phyloP scores from a whole-genome alignment of 148 eudicot species.

The Dysphania ambrosioides region DNA sequence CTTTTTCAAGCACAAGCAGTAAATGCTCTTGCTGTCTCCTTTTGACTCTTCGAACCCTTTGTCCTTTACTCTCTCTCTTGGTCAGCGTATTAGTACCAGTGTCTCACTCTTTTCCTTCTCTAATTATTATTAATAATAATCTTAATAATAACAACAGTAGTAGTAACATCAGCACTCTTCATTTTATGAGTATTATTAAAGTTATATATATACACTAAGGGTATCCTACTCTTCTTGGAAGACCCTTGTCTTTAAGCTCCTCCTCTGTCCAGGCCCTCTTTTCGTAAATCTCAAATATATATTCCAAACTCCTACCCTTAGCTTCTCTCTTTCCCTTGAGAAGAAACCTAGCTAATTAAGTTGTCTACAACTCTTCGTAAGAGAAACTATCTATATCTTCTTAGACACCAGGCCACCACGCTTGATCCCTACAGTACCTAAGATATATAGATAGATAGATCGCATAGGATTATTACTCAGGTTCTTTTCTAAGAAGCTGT shows the following conservation, averaged over 20 bases:
- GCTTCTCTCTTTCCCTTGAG: slow-evolving; percentile 10
- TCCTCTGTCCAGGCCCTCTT: background rate
- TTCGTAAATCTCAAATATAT: background rate
- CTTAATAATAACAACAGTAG: background rate
- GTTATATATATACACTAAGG: slow-evolving; percentile 23
- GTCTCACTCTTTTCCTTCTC: slow-evolving; percentile 11
- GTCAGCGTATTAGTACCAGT: slow-evolving; percentile 16
- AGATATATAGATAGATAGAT: too few species aligned
- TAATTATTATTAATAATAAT: background rate
- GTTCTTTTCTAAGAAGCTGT: too few species aligned
- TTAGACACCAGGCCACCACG: too few species aligned
- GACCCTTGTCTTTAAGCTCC: slow-evolving; percentile 18
- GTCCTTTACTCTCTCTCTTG: slow-evolving; percentile 17
- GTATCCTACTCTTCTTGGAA: slow-evolving; percentile 16
- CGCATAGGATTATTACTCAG: background rate
- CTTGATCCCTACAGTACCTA: too few species aligned
- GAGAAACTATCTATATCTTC: background rate
- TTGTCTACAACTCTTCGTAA: background rate
- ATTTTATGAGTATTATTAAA: background rate
- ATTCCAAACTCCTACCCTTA: background rate
- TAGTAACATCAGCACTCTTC: background rate
- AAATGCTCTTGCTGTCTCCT: slow-evolving; percentile 38
- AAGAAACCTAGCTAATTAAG: slow-evolving; percentile 14
- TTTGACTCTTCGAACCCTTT: slow-evolving; percentile 33
- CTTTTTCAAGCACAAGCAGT: slow-evolving; percentile 31